phyloP scores from a whole-genome alignment of 176 grass and related monocot genomes.

The Zizania latifolia region DNA sequence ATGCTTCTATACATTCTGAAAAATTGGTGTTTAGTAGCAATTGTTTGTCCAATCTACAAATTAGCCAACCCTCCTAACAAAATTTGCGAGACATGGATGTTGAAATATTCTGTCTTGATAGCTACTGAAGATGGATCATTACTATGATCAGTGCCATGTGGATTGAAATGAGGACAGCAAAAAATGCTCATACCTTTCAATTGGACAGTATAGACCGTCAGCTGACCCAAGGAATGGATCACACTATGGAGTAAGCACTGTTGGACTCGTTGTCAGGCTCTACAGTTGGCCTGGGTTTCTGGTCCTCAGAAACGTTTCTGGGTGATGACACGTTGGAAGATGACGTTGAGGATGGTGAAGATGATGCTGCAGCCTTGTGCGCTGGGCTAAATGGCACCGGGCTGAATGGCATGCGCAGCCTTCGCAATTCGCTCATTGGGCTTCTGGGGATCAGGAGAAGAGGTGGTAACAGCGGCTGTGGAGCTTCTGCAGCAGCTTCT shows the following conservation, averaged over 20 bases:
- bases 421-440: conserved; percentile 37
- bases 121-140: background rate
- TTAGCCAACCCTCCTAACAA: conserved; percentile 27
- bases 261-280: conserved; percentile 27
- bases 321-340: conserved; percentile 33
- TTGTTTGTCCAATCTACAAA: conserved; percentile 28
- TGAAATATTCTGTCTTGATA: conserved; percentile 27
- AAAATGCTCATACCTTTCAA: background rate
- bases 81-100: conserved; percentile 4
- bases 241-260: conserved; percentile 47
- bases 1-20: conserved; percentile 28
- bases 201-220: background rate
- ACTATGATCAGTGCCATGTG: background rate
- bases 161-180: conserved; percentile 2
- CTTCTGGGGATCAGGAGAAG: conserved; percentile 40
- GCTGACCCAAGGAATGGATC: conserved; percentile 20
- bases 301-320: conserved; percentile 24
- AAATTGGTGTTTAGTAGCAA: background rate
- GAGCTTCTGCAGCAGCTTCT: conserved; percentile 20
- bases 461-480: conserved; percentile 21
- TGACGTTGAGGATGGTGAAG: conserved; percentile 9
- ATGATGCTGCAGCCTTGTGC: background rate
- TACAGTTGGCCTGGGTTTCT: conserved; percentile 19
- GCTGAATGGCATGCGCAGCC: conserved; percentile 35
- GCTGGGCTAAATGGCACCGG: conserved; percentile 24